phyloP scores from a whole-genome alignment of 148 eudicot species.

The Diospyros lotus region DNA sequence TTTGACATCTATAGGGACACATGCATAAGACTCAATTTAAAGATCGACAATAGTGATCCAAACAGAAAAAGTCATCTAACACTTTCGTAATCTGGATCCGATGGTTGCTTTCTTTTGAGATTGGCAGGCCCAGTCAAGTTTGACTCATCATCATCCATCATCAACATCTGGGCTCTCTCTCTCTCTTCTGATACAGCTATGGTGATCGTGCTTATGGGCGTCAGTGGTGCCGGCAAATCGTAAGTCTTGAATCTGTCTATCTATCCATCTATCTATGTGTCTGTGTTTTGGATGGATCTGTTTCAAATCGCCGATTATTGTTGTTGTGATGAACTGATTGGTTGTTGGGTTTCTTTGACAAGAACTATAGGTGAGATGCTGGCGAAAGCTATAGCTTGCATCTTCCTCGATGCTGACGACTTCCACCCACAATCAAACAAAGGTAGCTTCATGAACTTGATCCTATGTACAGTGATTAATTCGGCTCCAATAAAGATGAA shows the following conservation, averaged over 20 bases:
- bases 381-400: conserved; percentile 47
- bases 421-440: conserved; percentile 80
- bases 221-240: conserved; percentile 95
- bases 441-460: conserved; percentile 35
- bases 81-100: no score
- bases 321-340: conserved; percentile 3
- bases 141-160: no score
- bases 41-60: no score
- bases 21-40: no score
- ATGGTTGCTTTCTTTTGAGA: no score
- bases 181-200: conserved; percentile 30
- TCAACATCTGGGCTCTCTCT: no score
- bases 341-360: conserved; percentile 11
- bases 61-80: no score
- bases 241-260: conserved; percentile 27
- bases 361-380: conserved; percentile 78
- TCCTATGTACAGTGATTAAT: no score
- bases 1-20: no score
- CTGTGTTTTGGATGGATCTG: not conserved
- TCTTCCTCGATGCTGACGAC: conserved; percentile 91
- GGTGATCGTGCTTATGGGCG: conserved; percentile 80
- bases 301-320: not conserved
- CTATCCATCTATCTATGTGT: no score
- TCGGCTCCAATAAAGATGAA: no score
- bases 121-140: no score